Evolutionary conservation across 2,329 filamentous ascomycete species (phyloP), one percentile per base, ranked within the genome.

Genomic region (Domatiomyces globalis): DNA sequence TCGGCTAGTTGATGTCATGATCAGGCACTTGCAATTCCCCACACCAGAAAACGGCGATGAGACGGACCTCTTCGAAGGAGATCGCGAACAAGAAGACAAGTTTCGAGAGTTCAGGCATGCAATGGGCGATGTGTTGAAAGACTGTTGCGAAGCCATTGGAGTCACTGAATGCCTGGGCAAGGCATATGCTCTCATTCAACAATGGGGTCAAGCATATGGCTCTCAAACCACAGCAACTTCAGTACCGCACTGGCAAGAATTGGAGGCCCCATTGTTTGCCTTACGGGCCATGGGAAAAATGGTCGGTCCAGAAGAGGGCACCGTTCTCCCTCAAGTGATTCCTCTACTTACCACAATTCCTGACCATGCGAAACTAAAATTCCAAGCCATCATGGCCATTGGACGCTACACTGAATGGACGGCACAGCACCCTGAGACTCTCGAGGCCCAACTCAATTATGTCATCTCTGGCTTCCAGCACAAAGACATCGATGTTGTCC

Each of bases 361-460:
- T 0, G 83, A 86, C 63, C 92, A 98, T 62, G 87, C 96, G 69
- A 98, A 96, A 72, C 78, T 98, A n/a, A 87, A 89, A 6, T 98
- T 98, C 69, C 90, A 94, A 56, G 90, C 90, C 5, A 95, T 96
- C 63, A 95, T 98, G 88, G 89, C 94, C 2, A 78, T 98, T 19
- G 92, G 88, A 39, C 80, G 92, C 56, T 98, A 98, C 65, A 98
- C 94, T 0, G 90, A 96, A 67, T 98, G 92, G 92, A 98, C 94
- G 0, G 81, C 92, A 4, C 82, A 87, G 46, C 92, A 98, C 63
- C 87, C 90, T 0, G 87, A 95, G 53, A 94, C 90, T 45, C 75
- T 98, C 7, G 85, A 95, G 67, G 78, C 86, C 7, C 92, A 98
- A 67, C 85, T 98, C 64, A 88, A 87, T 62, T 98, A 94, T 69